These are phyloP conservation scores for Pseudozyma hubeiensis DNA, from an alignment of 1,284 basidiomycete genomes.

Conservation along the genomic window DNA sequence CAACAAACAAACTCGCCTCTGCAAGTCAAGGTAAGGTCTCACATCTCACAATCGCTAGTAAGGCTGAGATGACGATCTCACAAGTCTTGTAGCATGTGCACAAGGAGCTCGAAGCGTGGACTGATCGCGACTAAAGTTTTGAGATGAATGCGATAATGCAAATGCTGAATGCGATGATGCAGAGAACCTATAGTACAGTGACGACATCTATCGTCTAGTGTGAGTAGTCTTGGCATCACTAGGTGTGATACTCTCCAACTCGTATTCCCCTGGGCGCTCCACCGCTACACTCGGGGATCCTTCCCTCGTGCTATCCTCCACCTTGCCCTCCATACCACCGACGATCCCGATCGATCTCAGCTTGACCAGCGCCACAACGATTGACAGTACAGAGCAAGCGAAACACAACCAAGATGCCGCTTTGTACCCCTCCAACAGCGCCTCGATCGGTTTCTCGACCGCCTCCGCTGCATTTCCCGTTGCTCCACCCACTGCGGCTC, in stretches of 20 bases:
- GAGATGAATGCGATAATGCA: too few species aligned
- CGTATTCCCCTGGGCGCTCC: constrained; percentile 11
- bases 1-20: too few species aligned
- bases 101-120: too few species aligned
- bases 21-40: too few species aligned
- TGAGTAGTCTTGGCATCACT: constrained; percentile 22
- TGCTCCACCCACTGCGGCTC: constrained; percentile 13
- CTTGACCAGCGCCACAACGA: constrained; percentile 36
- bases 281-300: constrained; percentile 2
- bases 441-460: constrained; percentile 7
- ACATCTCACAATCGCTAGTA: too few species aligned
- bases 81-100: too few species aligned
- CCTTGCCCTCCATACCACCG: constrained; percentile 46
- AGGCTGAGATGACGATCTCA: too few species aligned
- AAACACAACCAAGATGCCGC: constrained; percentile 60
- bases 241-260: constrained; percentile 14
- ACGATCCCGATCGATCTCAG: constrained; percentile 55
- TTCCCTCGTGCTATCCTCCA: constrained; percentile 23
- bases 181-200: not conserved
- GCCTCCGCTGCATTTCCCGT: not conserved
- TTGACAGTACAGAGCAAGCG: constrained; percentile 36
- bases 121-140: too few species aligned
- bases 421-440: constrained; percentile 51
- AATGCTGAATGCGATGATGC: not conserved
- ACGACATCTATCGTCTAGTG: constrained; percentile 8